A percentile compares a stretch with the other conserved stretches of the same genome.
Conservation (phyloP, 306 rosid genomes). For the Hippophae rhamnoides region DNA sequence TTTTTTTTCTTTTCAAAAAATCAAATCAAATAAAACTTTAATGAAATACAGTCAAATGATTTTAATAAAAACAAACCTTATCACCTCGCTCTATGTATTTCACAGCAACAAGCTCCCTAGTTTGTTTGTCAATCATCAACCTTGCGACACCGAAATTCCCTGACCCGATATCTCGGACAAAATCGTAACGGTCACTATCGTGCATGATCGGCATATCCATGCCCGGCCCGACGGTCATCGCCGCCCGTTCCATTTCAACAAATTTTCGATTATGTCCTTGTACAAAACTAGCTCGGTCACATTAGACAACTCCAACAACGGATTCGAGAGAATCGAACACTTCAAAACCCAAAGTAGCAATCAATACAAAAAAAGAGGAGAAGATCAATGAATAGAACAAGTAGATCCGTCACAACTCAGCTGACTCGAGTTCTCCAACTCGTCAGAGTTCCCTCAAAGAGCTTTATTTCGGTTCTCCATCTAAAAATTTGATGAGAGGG, state of each 20-base stretch:
- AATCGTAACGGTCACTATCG: slow-evolving; percentile 82
- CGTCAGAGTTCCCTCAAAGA: neutral
- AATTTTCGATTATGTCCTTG: slow-evolving; percentile 11
- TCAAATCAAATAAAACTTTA: no score
- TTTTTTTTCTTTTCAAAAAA: no score
- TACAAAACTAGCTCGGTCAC: slow-evolving; percentile 22
- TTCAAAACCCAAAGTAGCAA: neutral
- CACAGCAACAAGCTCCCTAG: slow-evolving; percentile 82
- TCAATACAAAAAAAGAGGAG: neutral
- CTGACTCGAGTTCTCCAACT: slow-evolving; percentile 1
- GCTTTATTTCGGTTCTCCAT: no score
- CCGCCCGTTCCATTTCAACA: slow-evolving; percentile 57
- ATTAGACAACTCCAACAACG: slow-evolving; percentile 15
- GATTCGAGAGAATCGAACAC: neutral
- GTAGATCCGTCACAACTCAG: slow-evolving; percentile 19
- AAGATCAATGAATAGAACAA: slow-evolving; percentile 5
- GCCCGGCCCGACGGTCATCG: slow-evolving; percentile 61
- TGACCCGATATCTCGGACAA: slow-evolving; percentile 75
- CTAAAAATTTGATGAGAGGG: no score
- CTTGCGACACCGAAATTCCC: slow-evolving; percentile 90
- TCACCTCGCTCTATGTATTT: slow-evolving; percentile 88
- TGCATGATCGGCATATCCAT: slow-evolving; percentile 89
- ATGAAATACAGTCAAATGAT: neutral
- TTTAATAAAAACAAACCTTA: slow-evolving; percentile 42
- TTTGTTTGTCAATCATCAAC: slow-evolving; percentile 80